Percentiles rank a stretch among this genome's conserved stretches.
Conservation (phyloP, 2,329 filamentous ascomycete genomes). For the Neonectria faginata region DNA sequence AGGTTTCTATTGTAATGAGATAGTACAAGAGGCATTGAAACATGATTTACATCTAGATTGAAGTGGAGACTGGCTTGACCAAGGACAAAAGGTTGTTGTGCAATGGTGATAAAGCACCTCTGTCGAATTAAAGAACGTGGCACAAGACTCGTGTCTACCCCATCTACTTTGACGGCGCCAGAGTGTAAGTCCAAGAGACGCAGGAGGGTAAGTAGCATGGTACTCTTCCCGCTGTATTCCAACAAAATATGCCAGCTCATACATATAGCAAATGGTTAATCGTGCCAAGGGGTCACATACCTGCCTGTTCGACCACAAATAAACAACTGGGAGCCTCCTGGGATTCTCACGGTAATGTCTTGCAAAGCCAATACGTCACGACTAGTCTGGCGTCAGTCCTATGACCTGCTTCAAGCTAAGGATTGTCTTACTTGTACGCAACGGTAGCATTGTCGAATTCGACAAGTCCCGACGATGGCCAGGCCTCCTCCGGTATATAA, state of each 20-base stretch:
- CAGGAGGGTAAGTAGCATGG: neutral
- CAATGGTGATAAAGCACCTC: neutral
- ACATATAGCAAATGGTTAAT: neutral
- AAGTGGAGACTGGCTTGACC: neutral
- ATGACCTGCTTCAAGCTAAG: neutral
- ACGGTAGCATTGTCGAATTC: neutral
- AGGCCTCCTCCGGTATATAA: neutral
- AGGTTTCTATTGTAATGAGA: too few relatives aligned
- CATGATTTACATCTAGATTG: neutral
- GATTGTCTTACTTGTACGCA: neutral
- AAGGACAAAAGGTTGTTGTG: neutral
- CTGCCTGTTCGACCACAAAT: neutral
- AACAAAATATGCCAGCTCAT: too few relatives aligned
- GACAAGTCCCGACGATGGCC: neutral
- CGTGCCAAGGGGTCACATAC: neutral
- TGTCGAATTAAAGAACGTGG: neutral
- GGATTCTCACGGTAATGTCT: too few relatives aligned
- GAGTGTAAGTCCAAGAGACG: neutral
- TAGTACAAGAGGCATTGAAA: too few relatives aligned
- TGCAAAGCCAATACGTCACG: too few relatives aligned
- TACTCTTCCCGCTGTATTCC: neutral
- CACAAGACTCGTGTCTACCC: neutral
- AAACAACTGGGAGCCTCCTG: too few relatives aligned
- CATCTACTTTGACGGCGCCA: neutral
- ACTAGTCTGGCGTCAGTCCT: too few relatives aligned